Evolutionary conservation across 371 early-diverging fungal genomes (phyloP).

Genomic region (Capillidium rhysosporum): DNA sequence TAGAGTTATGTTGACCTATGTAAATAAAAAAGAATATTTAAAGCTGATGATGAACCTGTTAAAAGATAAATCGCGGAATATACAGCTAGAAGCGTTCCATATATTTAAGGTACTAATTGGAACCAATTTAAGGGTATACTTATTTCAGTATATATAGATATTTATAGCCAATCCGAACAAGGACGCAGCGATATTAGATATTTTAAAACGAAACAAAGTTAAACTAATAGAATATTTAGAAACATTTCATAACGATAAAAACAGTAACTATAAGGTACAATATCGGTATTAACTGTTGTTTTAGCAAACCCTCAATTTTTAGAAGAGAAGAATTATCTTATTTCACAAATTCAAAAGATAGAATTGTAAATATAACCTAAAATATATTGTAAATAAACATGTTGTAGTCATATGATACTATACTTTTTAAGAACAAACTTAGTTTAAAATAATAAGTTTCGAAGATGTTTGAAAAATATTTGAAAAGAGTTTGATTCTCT

Average conservation of each 20-base stretch:
- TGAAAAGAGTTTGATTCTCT: too few relatives aligned
- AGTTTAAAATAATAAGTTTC: too few relatives aligned
- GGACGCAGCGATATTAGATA: not conserved
- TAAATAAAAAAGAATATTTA: not conserved
- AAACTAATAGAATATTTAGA: constrained; percentile 2
- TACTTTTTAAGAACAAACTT: too few relatives aligned
- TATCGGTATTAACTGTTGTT: not conserved
- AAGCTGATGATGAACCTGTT: constrained; percentile 4
- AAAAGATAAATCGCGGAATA: not conserved
- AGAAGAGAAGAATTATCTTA: not conserved
- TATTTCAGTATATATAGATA: not conserved
- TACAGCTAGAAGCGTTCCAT: constrained; percentile 4
- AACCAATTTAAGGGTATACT: too few relatives aligned
- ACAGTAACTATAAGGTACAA: not conserved
- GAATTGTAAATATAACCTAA: too few relatives aligned
- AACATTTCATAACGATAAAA: not conserved
- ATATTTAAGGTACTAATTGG: constrained; percentile 3
- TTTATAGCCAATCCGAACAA: constrained; percentile 6
- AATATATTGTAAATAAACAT: too few relatives aligned
- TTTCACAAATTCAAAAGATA: not conserved
- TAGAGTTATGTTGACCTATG: not conserved
- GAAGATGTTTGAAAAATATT: too few relatives aligned
- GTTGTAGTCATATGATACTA: too few relatives aligned
- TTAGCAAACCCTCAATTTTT: not conserved
- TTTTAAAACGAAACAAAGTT: not conserved